Conservation (phyloP, 2,329 filamentous ascomycete species). For the Curvularia lunata region DNA sequence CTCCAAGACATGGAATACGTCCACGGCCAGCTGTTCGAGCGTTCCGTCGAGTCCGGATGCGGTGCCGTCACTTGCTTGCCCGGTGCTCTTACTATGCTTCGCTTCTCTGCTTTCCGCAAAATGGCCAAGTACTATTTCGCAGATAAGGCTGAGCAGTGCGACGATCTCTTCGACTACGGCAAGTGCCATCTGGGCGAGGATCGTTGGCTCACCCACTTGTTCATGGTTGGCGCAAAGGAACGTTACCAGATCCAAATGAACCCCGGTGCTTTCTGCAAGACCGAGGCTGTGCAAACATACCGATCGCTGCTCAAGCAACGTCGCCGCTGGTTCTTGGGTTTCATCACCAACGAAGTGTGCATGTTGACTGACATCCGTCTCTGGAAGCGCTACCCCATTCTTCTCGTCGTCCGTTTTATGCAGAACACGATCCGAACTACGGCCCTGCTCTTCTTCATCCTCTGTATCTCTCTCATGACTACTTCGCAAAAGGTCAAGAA, state of each 20-base stretch:
- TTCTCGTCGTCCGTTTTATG: constrained; percentile 87
- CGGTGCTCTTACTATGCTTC: constrained; percentile 91
- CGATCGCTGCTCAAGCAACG: constrained; percentile 88
- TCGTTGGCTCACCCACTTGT: constrained; percentile 94
- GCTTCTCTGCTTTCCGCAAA: constrained; percentile 92
- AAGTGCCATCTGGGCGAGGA: constrained; percentile 97
- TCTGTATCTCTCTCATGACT: constrained; percentile 83
- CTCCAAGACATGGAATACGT: constrained; percentile 99
- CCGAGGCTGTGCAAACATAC: constrained; percentile 91
- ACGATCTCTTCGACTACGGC: constrained; percentile 94
- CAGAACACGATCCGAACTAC: constrained; percentile 97
- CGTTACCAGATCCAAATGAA: constrained; percentile 97
- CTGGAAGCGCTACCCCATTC: constrained; percentile 87
- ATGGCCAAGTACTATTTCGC: constrained; percentile 99
- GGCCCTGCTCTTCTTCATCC: constrained; percentile 90
- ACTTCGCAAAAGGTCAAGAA: constrained; percentile 79
- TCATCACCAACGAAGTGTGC: constrained; percentile 97
- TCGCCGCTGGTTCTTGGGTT: constrained; percentile 93
- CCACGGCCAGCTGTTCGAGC: constrained; percentile 94
- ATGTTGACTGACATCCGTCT: constrained; percentile 95
- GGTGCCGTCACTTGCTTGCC: constrained; percentile 94
- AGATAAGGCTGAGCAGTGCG: constrained; percentile 92
- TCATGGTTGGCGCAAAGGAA: constrained; percentile 96
- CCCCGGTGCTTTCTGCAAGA: constrained; percentile 97
- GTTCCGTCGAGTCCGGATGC: constrained; percentile 92